These are phyloP conservation scores for Colletotrichum costaricense DNA, from an alignment of 2,329 filamentous ascomycete genomes.

Conservation along the genomic window DNA sequence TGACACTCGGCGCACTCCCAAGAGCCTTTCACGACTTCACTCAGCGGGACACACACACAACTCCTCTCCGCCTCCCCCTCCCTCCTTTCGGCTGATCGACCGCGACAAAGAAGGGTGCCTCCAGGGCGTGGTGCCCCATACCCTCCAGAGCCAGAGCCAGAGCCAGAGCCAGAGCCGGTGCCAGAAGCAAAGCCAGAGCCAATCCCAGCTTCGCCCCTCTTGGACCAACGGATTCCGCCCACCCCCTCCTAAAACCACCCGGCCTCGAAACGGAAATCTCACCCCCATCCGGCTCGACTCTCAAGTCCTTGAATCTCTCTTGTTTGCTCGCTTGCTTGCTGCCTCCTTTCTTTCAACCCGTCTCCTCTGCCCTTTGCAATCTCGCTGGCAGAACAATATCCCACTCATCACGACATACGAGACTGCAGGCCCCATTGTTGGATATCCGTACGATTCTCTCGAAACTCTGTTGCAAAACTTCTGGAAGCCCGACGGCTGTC, in stretches of 20 bases:
- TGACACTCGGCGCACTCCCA: neutral
- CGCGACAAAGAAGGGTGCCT: slow-evolving; percentile 19
- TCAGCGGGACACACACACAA: neutral
- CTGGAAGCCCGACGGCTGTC: slow-evolving; percentile 7
- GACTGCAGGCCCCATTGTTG: neutral
- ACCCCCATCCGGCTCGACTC: slow-evolving; percentile 8
- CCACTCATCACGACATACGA: neutral
- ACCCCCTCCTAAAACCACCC: slow-evolving; percentile 17
- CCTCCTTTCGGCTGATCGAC: slow-evolving; percentile 33
- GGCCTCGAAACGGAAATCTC: slow-evolving; percentile 5
- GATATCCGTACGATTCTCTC: neutral
- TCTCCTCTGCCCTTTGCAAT: neutral
- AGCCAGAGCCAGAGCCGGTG: neutral
- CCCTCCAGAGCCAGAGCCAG: slow-evolving; percentile 6
- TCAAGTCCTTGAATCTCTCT: slow-evolving; percentile 26
- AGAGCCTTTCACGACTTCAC: no score
- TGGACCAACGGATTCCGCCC: neutral
- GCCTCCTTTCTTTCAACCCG: neutral
- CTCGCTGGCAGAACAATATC: neutral
- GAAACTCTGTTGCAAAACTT: neutral
- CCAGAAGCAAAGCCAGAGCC: slow-evolving; percentile 4
- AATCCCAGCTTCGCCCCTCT: slow-evolving; percentile 7
- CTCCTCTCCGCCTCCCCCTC: neutral
- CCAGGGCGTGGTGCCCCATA: slow-evolving; percentile 29
- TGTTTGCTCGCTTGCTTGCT: slow-evolving; percentile 5